Evolutionary conservation across 2,329 filamentous ascomycete genomes (phyloP).

Genomic region (Cladorrhinum sp.): DNA sequence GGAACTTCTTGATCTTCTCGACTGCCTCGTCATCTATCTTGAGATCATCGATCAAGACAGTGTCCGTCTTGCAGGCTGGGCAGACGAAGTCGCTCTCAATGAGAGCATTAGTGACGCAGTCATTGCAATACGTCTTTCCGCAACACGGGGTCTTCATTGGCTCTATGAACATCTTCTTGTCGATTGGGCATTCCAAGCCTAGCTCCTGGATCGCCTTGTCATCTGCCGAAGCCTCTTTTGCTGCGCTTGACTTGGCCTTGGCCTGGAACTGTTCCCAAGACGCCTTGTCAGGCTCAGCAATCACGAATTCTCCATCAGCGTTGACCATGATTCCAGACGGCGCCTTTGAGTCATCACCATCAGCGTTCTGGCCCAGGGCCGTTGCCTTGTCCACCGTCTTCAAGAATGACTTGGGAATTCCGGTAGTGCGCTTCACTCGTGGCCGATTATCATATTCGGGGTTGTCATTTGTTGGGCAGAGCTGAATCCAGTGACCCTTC

Average conservation of each 20-base stretch:
- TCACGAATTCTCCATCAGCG: slow-evolving; percentile 94
- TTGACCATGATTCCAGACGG: slow-evolving; percentile 95
- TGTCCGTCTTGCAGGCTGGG: slow-evolving; percentile 85
- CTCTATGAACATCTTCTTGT: slow-evolving; percentile 97
- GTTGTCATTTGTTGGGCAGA: slow-evolving; percentile 97
- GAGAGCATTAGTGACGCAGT: slow-evolving; percentile 98
- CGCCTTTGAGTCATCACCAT: slow-evolving; percentile 75
- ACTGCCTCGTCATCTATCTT: slow-evolving; percentile 75
- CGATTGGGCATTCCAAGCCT: slow-evolving; percentile 89
- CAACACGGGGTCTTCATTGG: slow-evolving; percentile 99
- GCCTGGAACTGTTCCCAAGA: slow-evolving; percentile 97
- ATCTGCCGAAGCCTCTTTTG: slow-evolving; percentile 71
- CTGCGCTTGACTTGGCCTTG: slow-evolving; percentile 81
- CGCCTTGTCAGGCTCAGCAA: slow-evolving; percentile 91
- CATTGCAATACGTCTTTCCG: slow-evolving; percentile 97
- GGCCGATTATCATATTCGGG: slow-evolving; percentile 92
- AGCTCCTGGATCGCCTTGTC: slow-evolving; percentile 85
- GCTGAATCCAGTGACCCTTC: slow-evolving; percentile 99
- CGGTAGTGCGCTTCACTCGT: slow-evolving; percentile 91
- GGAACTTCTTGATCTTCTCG: slow-evolving; percentile 73
- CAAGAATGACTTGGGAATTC: slow-evolving; percentile 91
- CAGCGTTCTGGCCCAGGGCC: slow-evolving; percentile 68
- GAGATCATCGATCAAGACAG: slow-evolving; percentile 89
- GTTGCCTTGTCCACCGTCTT: slow-evolving; percentile 93
- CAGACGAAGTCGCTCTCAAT: slow-evolving; percentile 98